Evolutionary conservation across 2,329 filamentous ascomycete species (phyloP).

Genomic region (Ophiostoma populinum): DNA sequence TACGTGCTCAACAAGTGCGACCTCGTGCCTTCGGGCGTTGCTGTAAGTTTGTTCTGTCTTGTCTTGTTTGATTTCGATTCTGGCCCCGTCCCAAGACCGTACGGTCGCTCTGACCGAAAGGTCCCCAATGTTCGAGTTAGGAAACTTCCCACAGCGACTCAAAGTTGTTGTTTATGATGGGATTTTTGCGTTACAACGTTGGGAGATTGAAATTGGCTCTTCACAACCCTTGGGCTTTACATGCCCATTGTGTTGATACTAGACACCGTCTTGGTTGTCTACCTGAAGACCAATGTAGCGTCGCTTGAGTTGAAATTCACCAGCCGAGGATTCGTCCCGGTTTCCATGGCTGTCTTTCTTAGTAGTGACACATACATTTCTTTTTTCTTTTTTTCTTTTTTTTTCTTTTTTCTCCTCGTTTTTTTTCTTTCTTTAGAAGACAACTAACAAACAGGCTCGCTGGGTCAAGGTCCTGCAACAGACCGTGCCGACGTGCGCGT

Average conservation of each 20-base stretch:
- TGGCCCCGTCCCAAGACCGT: conserved; percentile 1
- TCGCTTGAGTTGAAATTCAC: conserved; percentile 94
- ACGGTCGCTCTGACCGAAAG: conserved; percentile 12
- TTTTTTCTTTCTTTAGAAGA: conserved; percentile 10
- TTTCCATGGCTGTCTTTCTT: conserved; percentile 55
- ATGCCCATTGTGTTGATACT: conserved; percentile 50
- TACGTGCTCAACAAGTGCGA: conserved; percentile 88
- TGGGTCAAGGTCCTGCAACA: conserved; percentile 85
- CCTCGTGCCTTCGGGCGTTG: conserved; percentile 77
- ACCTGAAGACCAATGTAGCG: conserved; percentile 62
- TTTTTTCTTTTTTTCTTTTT: conserved; percentile 9
- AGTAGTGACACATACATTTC: conserved; percentile 84
- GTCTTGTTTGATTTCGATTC: conserved; percentile 6
- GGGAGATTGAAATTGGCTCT: conserved; percentile 69
- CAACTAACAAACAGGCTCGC: conserved; percentile 43
- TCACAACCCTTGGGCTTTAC: conserved; percentile 48
- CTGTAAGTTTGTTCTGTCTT: conserved; percentile 50
- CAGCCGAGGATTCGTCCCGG: conserved; percentile 26
- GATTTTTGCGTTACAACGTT: conserved; percentile 96
- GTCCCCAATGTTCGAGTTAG: conserved; percentile 64
- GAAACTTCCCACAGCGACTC: conserved; percentile 52
- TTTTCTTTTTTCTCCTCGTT: conserved; percentile 13
- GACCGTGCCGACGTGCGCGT: conserved; percentile 84
- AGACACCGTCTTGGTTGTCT: conserved; percentile 75
- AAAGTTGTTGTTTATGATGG: conserved; percentile 37